Evolutionary conservation across 192 early-diverging fungal genomes (phyloP).

Genomic region (Dimargaris cristalligena): DNA sequence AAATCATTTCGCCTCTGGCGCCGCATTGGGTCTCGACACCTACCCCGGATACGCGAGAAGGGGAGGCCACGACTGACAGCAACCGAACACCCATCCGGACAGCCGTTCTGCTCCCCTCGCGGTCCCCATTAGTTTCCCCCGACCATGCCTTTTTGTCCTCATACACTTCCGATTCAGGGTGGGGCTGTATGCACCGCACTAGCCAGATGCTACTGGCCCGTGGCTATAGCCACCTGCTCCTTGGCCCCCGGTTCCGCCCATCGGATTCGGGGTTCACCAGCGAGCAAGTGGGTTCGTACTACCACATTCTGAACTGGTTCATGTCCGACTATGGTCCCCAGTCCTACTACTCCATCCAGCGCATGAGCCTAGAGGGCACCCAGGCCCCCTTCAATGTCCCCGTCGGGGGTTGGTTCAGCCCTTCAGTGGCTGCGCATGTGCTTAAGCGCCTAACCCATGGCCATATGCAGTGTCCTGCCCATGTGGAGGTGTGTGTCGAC

Average conservation of each 20-base stretch:
- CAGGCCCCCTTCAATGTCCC: conserved; percentile 24
- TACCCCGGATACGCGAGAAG: no score
- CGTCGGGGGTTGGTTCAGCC: conserved; percentile 32
- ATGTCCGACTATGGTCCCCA: conserved; percentile 21
- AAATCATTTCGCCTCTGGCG: no score
- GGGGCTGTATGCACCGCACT: conserved; percentile 33
- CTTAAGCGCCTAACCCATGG: conserved; percentile 27
- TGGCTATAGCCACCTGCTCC: conserved; percentile 25
- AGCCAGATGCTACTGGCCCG: conserved; percentile 34
- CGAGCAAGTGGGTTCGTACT: neutral
- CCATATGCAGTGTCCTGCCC: conserved; percentile 24
- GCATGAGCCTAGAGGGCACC: conserved; percentile 28
- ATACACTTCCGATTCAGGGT: conserved; percentile 34
- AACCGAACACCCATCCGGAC: no score
- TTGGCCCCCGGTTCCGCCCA: conserved; percentile 28
- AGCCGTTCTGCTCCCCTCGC: no score
- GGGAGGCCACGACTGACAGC: no score
- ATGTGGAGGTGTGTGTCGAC: conserved; percentile 29
- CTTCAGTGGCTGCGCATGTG: conserved; percentile 30
- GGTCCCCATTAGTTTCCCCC: no score
- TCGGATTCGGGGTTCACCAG: neutral
- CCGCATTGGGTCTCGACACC: no score
- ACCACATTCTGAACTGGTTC: conserved; percentile 26
- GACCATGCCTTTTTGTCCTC: conserved; percentile 18
- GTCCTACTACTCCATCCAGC: conserved; percentile 28